Evolutionary conservation across 202 grass and related monocot genomes (phyloP).

Genomic region (Panicum virgatum): DNA sequence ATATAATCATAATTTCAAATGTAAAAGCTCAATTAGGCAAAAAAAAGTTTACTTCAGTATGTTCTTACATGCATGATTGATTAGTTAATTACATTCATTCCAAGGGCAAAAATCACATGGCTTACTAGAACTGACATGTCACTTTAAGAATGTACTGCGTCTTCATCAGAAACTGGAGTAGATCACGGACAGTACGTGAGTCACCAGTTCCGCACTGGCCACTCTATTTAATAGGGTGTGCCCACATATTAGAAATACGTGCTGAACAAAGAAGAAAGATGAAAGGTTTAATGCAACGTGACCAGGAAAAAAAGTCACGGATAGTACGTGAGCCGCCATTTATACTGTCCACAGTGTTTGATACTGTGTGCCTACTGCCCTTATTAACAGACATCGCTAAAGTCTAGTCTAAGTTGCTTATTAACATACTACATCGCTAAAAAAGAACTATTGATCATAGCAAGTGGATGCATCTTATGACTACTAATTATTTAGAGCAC

Average conservation of each 20-base stretch:
- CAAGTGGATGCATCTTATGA: background rate
- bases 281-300: slow-evolving; percentile 17
- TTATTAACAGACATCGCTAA: no score
- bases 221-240: slow-evolving; percentile 43
- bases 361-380: slow-evolving; percentile 22
- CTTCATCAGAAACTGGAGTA: slow-evolving; percentile 30
- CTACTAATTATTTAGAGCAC: background rate
- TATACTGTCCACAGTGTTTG: slow-evolving; percentile 19
- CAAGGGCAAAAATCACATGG: slow-evolving; percentile 30
- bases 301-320: slow-evolving; percentile 29
- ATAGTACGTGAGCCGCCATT: slow-evolving; percentile 22
- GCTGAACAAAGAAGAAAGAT: background rate
- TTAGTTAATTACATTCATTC: slow-evolving; percentile 1
- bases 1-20: background rate
- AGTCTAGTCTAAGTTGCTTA: background rate
- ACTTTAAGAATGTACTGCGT: slow-evolving; percentile 52
- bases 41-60: background rate
- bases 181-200: slow-evolving; percentile 50
- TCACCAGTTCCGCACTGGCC: slow-evolving; percentile 15
- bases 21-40: background rate
- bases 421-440: background rate
- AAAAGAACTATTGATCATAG: background rate
- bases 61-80: background rate
- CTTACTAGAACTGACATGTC: slow-evolving; percentile 32
- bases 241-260: slow-evolving; percentile 21